Percentiles rank a stretch among this genome's conserved stretches.
phyloP scores from a whole-genome alignment of 345 rosid genomes.

The Syzygium aqueum region DNA sequence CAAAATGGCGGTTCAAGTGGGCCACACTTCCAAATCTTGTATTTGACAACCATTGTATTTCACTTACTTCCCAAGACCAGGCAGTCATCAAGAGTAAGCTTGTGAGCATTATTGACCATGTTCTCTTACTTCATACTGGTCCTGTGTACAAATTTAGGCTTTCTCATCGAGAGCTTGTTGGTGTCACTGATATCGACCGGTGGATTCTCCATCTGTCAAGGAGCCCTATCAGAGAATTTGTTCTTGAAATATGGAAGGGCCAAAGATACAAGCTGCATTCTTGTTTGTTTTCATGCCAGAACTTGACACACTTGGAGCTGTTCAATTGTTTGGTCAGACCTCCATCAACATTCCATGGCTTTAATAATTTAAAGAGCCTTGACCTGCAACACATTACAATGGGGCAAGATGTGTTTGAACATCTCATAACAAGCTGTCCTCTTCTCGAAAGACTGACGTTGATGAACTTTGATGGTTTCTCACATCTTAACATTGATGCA shows the following conservation, averaged over 20 bases:
- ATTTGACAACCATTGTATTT: constrained; percentile 42
- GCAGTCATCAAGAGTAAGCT: constrained; percentile 32
- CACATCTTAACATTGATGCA: constrained; percentile 45
- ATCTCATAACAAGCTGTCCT: constrained; percentile 41
- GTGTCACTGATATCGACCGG: constrained; percentile 52
- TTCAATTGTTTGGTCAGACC: constrained; percentile 60
- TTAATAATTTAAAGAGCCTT: constrained; percentile 53
- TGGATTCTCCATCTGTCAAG: constrained; percentile 71
- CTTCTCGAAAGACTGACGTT: constrained; percentile 53
- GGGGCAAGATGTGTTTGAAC: constrained; percentile 45
- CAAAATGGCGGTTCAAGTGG: constrained; percentile 63
- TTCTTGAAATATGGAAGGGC: constrained; percentile 74
- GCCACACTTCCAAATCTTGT: constrained; percentile 45
- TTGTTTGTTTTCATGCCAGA: constrained; percentile 36
- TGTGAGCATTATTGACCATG: constrained; percentile 47
- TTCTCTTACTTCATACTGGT: constrained; percentile 55
- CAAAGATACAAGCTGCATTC: constrained; percentile 56
- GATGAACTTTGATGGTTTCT: constrained; percentile 57
- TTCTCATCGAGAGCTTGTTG: constrained; percentile 60
- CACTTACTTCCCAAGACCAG: constrained; percentile 40
- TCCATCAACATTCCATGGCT: constrained; percentile 46
- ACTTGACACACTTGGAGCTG: constrained; percentile 51
- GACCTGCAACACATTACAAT: constrained; percentile 64
- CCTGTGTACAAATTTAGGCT: constrained; percentile 55
- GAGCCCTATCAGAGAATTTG: constrained; percentile 40